Percentiles rank a stretch among this genome's conserved stretches.
Conservation (phyloP, 2,329 filamentous ascomycete genomes). For the Stagonosporopsis chrysanthemi region DNA sequence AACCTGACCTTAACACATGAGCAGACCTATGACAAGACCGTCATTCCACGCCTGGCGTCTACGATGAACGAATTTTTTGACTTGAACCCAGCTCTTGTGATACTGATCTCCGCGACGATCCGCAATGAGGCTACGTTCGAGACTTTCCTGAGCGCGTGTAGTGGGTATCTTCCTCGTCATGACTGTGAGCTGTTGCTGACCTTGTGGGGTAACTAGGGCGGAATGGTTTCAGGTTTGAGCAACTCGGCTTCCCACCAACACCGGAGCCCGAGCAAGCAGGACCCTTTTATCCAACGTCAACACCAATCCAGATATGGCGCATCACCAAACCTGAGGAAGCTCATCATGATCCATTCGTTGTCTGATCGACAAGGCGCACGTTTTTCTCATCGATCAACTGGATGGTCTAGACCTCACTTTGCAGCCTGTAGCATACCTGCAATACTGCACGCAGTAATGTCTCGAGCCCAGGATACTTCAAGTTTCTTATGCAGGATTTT, state of each 20-base stretch:
- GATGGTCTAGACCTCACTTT: conserved; percentile 27
- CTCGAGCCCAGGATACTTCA: conserved; percentile 21
- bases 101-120: conserved; percentile 74
- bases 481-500: conserved; percentile 19
- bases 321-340: conserved; percentile 43
- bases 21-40: conserved; percentile 72
- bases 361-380: conserved; percentile 27
- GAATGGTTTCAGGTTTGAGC: conserved; percentile 46
- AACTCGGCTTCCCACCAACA: conserved; percentile 41
- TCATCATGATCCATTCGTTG: conserved; percentile 33
- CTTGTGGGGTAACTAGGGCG: conserved; percentile 49
- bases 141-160: conserved; percentile 67
- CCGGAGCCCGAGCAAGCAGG: conserved; percentile 59
- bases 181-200: conserved; percentile 41
- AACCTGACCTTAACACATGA: conserved; percentile 26
- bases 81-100: conserved; percentile 62
- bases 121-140: conserved; percentile 74
- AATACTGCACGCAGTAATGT: conserved; percentile 29
- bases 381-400: conserved; percentile 24
- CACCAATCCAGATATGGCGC: conserved; percentile 65
- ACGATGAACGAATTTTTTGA: conserved; percentile 70
- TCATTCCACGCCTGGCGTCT: conserved; percentile 69
- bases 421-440: conserved; percentile 24
- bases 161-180: conserved; percentile 51
- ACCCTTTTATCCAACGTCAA: conserved; percentile 69